phyloP scores from a whole-genome alignment of 73 alveolate species.

The Stentor coeruleus region DNA sequence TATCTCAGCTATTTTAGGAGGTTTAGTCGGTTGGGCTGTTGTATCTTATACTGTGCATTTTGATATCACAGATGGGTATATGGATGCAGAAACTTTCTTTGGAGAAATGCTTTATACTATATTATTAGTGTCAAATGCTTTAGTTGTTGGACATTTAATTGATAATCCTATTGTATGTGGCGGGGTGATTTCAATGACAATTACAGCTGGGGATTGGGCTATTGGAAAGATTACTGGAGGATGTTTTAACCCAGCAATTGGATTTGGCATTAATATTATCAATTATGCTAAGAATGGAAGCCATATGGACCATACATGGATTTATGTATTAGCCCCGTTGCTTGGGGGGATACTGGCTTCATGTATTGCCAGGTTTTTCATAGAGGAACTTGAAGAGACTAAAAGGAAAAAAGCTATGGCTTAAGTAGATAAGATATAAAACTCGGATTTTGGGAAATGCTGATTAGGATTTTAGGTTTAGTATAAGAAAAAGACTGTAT shows the following conservation, averaged over 20 bases:
- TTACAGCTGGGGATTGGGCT: conserved; percentile 27
- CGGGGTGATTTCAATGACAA: conserved; percentile 1
- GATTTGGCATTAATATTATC: conserved; percentile 8
- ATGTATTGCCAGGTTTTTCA: too few species aligned
- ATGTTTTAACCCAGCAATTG: conserved; percentile 27
- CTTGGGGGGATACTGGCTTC: neutral
- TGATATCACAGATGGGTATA: neutral
- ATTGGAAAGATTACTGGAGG: conserved; percentile 27
- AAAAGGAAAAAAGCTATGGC: too few species aligned
- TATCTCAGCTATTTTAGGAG: neutral
- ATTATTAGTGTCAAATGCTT: neutral
- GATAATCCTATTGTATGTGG: neutral
- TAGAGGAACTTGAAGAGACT: neutral
- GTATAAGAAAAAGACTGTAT: too few species aligned
- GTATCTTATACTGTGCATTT: neutral
- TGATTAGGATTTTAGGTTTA: too few species aligned
- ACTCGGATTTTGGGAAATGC: too few species aligned
- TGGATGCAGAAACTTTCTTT: neutral
- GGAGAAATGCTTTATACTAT: conserved; percentile 6
- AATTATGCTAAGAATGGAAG: neutral
- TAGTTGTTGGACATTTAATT: neutral
- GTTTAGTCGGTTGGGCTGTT: conserved; percentile 5
- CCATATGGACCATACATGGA: conserved; percentile 19
- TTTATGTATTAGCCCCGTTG: conserved; percentile 2
- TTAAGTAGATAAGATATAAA: too few species aligned